A percentile compares a stretch with the other conserved stretches of the same genome.
Evolutionary conservation across 139 green algal genomes (phyloP).

Genomic region (Ettlia oleoabundans): DNA sequence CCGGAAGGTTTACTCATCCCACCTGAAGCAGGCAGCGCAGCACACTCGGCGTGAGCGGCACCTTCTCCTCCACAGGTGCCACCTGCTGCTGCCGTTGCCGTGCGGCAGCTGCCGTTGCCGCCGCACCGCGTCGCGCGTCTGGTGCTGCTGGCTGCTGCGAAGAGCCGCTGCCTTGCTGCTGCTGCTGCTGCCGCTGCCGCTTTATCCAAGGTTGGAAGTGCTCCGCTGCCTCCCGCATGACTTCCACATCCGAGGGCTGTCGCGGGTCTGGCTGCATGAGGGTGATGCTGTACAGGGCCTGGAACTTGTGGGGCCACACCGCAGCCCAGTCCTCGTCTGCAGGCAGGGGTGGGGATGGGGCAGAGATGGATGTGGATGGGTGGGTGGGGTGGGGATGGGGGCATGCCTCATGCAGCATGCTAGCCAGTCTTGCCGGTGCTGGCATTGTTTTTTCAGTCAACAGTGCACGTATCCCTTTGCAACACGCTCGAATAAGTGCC

Average conservation of each 20-base stretch:
- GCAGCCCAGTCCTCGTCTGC: slow-evolving; percentile 17
- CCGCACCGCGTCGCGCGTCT: neutral
- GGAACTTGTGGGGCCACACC: slow-evolving; percentile 51
- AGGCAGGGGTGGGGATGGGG: slow-evolving; percentile 31
- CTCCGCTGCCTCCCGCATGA: neutral
- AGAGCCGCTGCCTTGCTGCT: neutral
- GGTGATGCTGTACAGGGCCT: slow-evolving; percentile 40
- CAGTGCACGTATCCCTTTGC: too few relatives aligned
- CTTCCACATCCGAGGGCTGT: neutral
- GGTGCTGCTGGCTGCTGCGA: neutral
- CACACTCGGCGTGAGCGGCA: slow-evolving; percentile 6
- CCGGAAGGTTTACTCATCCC: neutral
- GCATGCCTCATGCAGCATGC: too few relatives aligned
- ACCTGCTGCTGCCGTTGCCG: neutral
- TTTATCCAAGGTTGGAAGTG: neutral
- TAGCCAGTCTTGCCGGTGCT: too few relatives aligned
- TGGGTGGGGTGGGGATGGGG: too few relatives aligned
- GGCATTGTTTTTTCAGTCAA: too few relatives aligned
- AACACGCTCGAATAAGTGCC: too few relatives aligned
- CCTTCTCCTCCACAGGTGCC: neutral
- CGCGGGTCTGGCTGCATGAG: slow-evolving; percentile 10
- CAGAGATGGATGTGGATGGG: too few relatives aligned
- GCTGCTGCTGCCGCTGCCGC: neutral
- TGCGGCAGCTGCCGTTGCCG: neutral
- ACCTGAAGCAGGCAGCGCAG: slow-evolving; percentile 25